A percentile compares a stretch with the other conserved stretches of the same genome.
These are phyloP conservation scores for Camelina laxa DNA, from an alignment of 345 rosid genomes.

Conservation along the genomic window DNA sequence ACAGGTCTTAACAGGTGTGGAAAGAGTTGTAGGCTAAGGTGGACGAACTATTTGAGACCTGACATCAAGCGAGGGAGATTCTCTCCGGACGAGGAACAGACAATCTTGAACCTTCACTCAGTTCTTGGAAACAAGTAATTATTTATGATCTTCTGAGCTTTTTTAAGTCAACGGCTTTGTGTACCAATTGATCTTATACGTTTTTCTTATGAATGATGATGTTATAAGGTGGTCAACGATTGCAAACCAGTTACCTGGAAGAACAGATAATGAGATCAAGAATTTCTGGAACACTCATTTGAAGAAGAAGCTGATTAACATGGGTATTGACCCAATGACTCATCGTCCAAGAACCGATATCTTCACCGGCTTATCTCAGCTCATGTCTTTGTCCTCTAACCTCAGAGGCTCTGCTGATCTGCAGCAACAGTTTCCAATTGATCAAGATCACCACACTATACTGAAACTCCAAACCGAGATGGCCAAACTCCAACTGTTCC, in stretches of 20 bases:
- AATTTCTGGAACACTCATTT: constrained; percentile 86
- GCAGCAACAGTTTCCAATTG: constrained; percentile 37
- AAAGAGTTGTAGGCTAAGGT: constrained; percentile 82
- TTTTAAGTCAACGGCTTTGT: constrained; percentile 36
- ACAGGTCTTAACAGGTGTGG: constrained; percentile 82
- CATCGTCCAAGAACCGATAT: constrained; percentile 69
- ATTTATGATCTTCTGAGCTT: constrained; percentile 1
- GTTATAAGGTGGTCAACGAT: constrained; percentile 78
- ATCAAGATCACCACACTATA: constrained; percentile 36
- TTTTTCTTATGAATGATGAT: constrained; percentile 7
- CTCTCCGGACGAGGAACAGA: constrained; percentile 76
- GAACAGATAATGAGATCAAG: constrained; percentile 81
- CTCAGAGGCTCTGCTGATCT: constrained; percentile 37
- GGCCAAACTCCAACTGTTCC: constrained; percentile 40
- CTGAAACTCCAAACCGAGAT: constrained; percentile 45
- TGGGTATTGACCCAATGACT: constrained; percentile 84
- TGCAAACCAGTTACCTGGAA: constrained; percentile 72
- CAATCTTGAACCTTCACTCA: constrained; percentile 77
- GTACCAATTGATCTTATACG: constrained; percentile 3
- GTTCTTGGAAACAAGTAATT: constrained; percentile 88
- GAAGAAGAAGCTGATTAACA: constrained; percentile 76
- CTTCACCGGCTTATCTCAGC: constrained; percentile 46
- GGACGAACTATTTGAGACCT: constrained; percentile 88
- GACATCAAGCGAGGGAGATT: constrained; percentile 90
- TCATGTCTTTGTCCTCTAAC: constrained; percentile 42